Percentiles rank a stretch among this genome's conserved stretches.
Conservation (phyloP, 495 filamentous ascomycete genomes). For the Talaromyces trachyspermus region DNA sequence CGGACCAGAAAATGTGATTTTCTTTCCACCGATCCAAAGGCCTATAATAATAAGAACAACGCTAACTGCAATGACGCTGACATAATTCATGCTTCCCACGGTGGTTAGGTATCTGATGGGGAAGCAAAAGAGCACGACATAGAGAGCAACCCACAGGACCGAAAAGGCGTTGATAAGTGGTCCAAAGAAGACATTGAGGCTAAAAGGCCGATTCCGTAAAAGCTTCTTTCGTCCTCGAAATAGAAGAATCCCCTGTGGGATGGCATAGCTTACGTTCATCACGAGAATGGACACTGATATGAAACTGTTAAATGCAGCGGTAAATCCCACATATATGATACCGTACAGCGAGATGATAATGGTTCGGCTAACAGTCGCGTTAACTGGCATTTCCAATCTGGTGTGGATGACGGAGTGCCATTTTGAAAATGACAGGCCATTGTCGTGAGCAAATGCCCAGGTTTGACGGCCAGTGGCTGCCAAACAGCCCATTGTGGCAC, state of each 20-base stretch:
- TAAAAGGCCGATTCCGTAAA: slow-evolving; percentile 17
- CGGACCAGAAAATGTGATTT: no score
- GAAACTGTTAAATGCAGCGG: slow-evolving; percentile 32
- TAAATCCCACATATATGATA: slow-evolving; percentile 28
- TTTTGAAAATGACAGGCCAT: slow-evolving; percentile 16
- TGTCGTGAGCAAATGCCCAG: slow-evolving; percentile 17
- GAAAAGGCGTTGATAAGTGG: slow-evolving; percentile 26
- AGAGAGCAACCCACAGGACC: slow-evolving; percentile 18
- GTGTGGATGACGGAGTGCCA: slow-evolving; percentile 12
- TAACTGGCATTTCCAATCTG: slow-evolving; percentile 11
- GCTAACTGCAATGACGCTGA: no score
- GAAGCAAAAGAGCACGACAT: slow-evolving; percentile 25
- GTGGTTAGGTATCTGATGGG: slow-evolving; percentile 21
- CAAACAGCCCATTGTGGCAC: no score
- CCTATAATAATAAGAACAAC: no score
- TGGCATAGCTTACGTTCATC: slow-evolving; percentile 28
- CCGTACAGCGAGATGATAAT: slow-evolving; percentile 21
- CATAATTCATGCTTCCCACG: slow-evolving; percentile 30
- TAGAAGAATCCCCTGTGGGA: slow-evolving; percentile 26
- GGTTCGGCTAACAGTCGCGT: slow-evolving; percentile 14
- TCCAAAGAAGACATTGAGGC: slow-evolving; percentile 21
- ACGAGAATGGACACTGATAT: slow-evolving; percentile 29
- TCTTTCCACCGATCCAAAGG: no score
- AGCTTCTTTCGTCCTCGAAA: slow-evolving; percentile 18
- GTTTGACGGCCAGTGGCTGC: slow-evolving; percentile 18